Evolutionary conservation across 371 early-diverging fungal species (phyloP), one percentile per base, ranked within the genome.

Genomic region (Mortierella sp.): DNA sequence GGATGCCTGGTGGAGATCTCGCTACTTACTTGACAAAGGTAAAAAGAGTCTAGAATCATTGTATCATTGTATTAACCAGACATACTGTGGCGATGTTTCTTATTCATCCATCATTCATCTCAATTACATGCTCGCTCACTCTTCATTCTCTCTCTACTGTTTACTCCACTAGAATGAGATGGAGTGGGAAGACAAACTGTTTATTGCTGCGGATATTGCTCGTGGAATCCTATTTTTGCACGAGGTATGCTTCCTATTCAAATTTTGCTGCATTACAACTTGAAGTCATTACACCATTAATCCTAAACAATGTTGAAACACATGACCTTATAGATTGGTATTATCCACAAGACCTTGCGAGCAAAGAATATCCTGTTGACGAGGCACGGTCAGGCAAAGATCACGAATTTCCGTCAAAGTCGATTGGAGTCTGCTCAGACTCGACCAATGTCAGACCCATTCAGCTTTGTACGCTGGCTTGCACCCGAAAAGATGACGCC

Each of bases 311-410:
- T 51, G n/a, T n/a, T n/a, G n/a, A n/a, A n/a, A n/a, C n/a, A n/a
- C n/a, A 51, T n/a, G 18, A 16, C 16, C 24, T 1, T 43, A 22
- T 62, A 84, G 73, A 73, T 84, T 51, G 84, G 76, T 0, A 79
- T 84, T 20, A 78, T 84, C 32, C 84, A 84, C 68, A 84, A 84
- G 72, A 84, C 79, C 16, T 39, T 84, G n/a, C 72, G 79, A 16
- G 79, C 84, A 14, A 84, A 79, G 28, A 79, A 76, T 69, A 72
- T 84, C 18, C 26, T 84, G 39, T 43, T 84, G 66, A 79, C 75
- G 2, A 43, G 71, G 22, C 68, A 68, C 62, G 73, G 70, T 16
- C 77, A 72, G 24, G 79, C 80, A n/a, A 84, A 84, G 54, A 72
- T 84, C 26, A 73, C 79, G 18, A 79, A 79, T 51, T 84, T 84